Evolutionary conservation across 345 rosid genomes (phyloP), one percentile per base, ranked within the genome.

Genomic region (Streptanthus diversifolius): DNA sequence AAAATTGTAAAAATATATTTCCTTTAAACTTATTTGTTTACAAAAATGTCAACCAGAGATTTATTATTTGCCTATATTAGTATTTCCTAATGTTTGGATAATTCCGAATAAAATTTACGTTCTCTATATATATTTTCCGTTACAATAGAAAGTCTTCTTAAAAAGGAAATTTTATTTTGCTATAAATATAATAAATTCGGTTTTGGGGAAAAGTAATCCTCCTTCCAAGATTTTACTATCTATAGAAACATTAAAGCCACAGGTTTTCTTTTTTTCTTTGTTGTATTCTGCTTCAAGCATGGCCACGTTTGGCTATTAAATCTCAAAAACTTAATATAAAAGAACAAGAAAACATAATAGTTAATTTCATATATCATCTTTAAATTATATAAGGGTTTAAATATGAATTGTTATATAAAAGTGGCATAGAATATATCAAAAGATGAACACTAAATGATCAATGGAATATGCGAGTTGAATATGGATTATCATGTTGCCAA

Each of bases 211-310:
- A 59, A 18, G 22, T 25, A 30, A 49, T 68, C 36, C 21, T 54
- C 35, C 17, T 45, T 43, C 51, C 33, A 7, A 40, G 71, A 44
- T 63, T 44, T 76, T 54, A 44, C 75, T 35, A 76, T 43, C 14
- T 54, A 51, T 37, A 45, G 32, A 69, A 35, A 3, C 45, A 4
- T 49, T 74, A 51, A 41, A 62, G 66, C 57, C 63, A 68, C 63
- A 68, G 1, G 58, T 75, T 75, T 68, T 75, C 48, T 40, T 68
- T 39, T 33, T 6, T 49, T 24, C 3, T 13, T 63, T 47, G 35
- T 53, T 29, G 15, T 53, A 21, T 53, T 8, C 41, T 29, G 17
- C 68, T 30, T 24, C 41, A 3, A 35, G 4, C 36, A 74, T 30
- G 36, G 63, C 63, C 63, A 68, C 37, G 48, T 68, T 57, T 67